phyloP scores from a whole-genome alignment of 1,139 yeast genomes.

The Ashbya aceris region DNA sequence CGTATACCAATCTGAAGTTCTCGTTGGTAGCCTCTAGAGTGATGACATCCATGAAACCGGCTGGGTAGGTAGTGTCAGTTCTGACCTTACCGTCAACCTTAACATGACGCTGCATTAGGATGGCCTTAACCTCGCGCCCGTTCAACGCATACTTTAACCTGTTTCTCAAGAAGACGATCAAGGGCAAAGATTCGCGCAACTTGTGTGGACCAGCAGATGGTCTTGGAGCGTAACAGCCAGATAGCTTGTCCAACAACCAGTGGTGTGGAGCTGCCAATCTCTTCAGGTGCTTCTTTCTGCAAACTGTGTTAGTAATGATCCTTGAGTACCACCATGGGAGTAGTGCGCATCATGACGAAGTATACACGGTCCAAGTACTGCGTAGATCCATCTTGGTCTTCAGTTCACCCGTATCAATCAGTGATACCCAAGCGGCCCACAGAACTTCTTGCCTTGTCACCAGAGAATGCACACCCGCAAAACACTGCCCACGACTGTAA shows the following conservation, averaged over 20 bases:
- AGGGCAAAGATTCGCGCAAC: conserved; percentile 97
- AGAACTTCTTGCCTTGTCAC: conserved; percentile 2
- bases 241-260: conserved; percentile 99
- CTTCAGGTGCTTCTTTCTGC: conserved; percentile 90
- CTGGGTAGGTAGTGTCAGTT: conserved; percentile 97
- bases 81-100: conserved; percentile 99
- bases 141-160: conserved; percentile 98
- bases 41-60: conserved; percentile 99
- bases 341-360: too few relatives aligned
- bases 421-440: not conserved
- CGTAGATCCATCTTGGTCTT: too few relatives aligned
- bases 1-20: conserved; percentile 97
- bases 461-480: not conserved
- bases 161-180: conserved; percentile 97
- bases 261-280: conserved; percentile 99
- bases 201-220: conserved; percentile 99
- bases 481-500: too few relatives aligned
- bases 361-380: too few relatives aligned
- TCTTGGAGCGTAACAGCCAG: conserved; percentile 99
- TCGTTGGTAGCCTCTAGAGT: conserved; percentile 96
- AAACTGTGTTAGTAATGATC: not conserved
- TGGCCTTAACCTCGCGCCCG: conserved; percentile 99
- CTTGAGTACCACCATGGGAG: too few relatives aligned
- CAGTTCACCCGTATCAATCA: not conserved
- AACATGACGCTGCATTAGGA: conserved; percentile 98